Percentiles rank a stretch among this genome's conserved stretches.
Conservation (phyloP, 306 rosid genomes). For the Trifolium fragiferum region DNA sequence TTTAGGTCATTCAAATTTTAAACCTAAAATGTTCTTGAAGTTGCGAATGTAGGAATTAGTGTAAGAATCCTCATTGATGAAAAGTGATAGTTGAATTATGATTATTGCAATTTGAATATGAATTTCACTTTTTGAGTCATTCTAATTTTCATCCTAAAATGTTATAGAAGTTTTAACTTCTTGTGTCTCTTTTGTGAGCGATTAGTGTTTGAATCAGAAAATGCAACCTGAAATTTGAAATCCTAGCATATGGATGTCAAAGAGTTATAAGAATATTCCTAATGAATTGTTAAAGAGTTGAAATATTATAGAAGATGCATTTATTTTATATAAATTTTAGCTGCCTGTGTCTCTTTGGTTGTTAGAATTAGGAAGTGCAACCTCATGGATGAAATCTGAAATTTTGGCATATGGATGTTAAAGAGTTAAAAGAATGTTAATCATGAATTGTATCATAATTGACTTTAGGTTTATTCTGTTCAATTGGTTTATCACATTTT, state of each 20-base stretch:
- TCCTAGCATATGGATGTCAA: not conserved
- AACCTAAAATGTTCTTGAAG: not conserved
- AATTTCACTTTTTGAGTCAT: not conserved
- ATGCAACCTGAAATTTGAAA: not conserved
- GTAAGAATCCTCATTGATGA: not conserved
- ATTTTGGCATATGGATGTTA: slow-evolving; percentile 30
- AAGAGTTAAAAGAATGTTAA: slow-evolving; percentile 5
- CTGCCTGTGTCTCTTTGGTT: slow-evolving; percentile 31
- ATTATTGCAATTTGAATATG: not conserved
- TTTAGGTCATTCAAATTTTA: not conserved
- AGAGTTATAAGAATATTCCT: not conserved
- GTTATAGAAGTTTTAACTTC: not conserved
- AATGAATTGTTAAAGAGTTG: not conserved
- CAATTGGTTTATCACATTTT: slow-evolving; percentile 14
- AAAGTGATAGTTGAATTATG: not conserved
- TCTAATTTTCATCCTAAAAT: not conserved
- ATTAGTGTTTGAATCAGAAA: not conserved
- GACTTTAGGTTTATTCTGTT: slow-evolving; percentile 24
- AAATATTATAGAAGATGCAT: not conserved
- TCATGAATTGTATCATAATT: slow-evolving; percentile 15
- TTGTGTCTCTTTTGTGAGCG: not conserved
- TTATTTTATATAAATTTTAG: not conserved
- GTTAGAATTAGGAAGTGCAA: not conserved
- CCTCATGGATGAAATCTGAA: slow-evolving; percentile 21
- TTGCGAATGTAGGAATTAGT: not conserved